Percentiles rank a stretch among this genome's conserved stretches.
Evolutionary conservation across 306 rosid genomes (phyloP).

Genomic region (Crataegus laevigata): DNA sequence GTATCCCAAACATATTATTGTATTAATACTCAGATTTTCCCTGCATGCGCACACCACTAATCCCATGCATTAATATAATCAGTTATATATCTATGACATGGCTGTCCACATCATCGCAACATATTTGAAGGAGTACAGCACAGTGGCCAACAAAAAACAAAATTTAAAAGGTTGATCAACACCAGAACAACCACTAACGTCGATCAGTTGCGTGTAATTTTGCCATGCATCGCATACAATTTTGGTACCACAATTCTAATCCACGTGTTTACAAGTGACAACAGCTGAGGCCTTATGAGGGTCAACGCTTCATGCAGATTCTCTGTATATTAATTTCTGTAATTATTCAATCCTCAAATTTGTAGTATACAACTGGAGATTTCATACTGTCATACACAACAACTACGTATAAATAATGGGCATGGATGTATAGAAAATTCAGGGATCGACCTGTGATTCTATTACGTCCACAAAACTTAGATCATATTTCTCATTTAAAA

Average conservation of each 20-base stretch:
- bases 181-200: background rate
- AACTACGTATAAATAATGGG: constrained; percentile 4
- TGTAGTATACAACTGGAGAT: background rate
- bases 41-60: background rate
- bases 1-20: background rate
- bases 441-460: background rate
- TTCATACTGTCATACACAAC: background rate
- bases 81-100: background rate
- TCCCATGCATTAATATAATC: background rate
- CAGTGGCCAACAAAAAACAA: background rate
- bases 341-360: background rate
- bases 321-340: background rate
- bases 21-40: background rate
- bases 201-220: constrained; percentile 14
- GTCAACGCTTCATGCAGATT: background rate
- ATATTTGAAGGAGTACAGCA: background rate
- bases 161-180: constrained; percentile 4
- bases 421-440: background rate
- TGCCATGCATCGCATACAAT: constrained; percentile 4
- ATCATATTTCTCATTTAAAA: background rate
- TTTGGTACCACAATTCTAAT: background rate
- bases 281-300: background rate
- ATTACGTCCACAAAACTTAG: constrained; percentile 3
- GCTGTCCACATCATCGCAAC: background rate
- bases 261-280: constrained; percentile 15